These are phyloP conservation scores for Allium fistulosum DNA, from an alignment of 106 monocot genomes.

Conservation along the genomic window DNA sequence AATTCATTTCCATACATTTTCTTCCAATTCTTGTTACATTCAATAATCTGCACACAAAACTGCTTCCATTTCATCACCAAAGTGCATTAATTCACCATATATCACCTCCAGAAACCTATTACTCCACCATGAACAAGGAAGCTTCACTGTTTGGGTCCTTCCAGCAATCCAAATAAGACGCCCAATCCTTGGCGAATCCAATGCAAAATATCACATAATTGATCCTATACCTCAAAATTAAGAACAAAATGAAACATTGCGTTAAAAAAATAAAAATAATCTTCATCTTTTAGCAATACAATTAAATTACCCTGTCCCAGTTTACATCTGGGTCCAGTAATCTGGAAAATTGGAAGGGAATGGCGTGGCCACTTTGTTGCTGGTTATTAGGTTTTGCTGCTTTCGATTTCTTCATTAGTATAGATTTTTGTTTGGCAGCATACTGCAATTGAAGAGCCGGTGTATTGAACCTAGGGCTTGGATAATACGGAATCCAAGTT, in stretches of 20 bases:
- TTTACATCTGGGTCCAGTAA: conserved; percentile 71
- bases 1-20: no score
- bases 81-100: no score
- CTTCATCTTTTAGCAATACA: not conserved
- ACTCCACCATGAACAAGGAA: no score
- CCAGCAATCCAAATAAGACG: conserved; percentile 67
- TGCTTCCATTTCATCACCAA: no score
- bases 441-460: no score
- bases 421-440: no score
- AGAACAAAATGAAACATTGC: conserved; percentile 1
- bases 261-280: not conserved
- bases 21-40: no score
- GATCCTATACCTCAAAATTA: conserved; percentile 46
- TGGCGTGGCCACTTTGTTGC: conserved; percentile 42
- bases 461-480: no score
- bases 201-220: conserved; percentile 76
- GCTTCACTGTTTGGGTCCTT: no score
- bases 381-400: conserved; percentile 19
- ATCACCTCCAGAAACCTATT: no score
- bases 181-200: conserved; percentile 92
- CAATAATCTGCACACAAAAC: no score
- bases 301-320: conserved; percentile 77
- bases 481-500: no score
- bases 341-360: conserved; percentile 73
- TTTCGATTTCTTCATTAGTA: conserved; percentile 26